Percentiles rank a stretch among this genome's conserved stretches.
Evolutionary conservation across 768 basidiomycete species (phyloP).

Genomic region (Tricholoma hemisulphureum): DNA sequence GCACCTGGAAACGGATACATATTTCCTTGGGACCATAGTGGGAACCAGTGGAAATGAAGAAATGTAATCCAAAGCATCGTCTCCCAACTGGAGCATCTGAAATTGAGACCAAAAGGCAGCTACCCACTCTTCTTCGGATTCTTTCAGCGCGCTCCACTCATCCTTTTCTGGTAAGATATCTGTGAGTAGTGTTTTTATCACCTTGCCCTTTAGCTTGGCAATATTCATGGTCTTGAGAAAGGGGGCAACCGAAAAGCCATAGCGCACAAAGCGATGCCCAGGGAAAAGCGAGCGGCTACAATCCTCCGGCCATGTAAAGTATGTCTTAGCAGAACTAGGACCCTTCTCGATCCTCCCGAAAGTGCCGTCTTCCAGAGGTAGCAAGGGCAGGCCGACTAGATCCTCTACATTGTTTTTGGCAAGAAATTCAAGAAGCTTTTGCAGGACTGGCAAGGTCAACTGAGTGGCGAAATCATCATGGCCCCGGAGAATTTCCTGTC

Average conservation of each 20-base stretch:
- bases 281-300: constrained; percentile 22
- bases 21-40: constrained; percentile 22
- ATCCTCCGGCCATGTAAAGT: constrained; percentile 29
- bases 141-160: background rate
- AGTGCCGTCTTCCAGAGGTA: constrained; percentile 36
- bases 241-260: constrained; percentile 17
- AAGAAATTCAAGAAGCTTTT: constrained; percentile 28
- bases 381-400: constrained; percentile 30
- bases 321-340: constrained; percentile 6
- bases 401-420: constrained; percentile 8
- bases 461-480: constrained; percentile 6
- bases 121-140: constrained; percentile 23
- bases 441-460: constrained; percentile 20
- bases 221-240: constrained; percentile 29
- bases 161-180: background rate
- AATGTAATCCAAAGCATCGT: constrained; percentile 12
- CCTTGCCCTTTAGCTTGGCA: constrained; percentile 8
- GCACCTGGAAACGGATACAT: constrained; percentile 33
- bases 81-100: constrained; percentile 4
- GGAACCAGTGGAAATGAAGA: constrained; percentile 34
- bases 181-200: constrained; percentile 16
- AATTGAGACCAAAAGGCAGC: constrained; percentile 31
- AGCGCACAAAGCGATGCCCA: constrained; percentile 25
- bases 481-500: constrained; percentile 18
- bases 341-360: constrained; percentile 25